Evolutionary conservation across 176 grass and related monocot genomes (phyloP).

Genomic region (Juncus inflexus): DNA sequence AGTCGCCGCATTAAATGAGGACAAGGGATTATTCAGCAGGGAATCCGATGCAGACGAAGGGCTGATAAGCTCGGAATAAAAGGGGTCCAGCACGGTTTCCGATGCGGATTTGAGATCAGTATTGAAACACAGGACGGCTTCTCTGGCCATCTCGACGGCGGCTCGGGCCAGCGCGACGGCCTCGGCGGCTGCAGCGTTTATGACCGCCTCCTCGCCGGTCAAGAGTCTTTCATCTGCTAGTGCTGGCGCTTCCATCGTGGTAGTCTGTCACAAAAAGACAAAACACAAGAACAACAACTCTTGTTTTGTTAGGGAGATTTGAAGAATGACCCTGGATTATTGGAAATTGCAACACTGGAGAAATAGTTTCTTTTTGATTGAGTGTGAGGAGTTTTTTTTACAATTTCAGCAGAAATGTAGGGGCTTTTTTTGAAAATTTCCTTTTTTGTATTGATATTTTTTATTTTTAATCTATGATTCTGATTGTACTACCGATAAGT

Average conservation of each 20-base stretch:
- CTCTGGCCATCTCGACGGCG: slow-evolving; percentile 62
- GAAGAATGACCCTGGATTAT: too few species aligned
- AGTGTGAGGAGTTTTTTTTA: too few species aligned
- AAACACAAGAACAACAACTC: too few species aligned
- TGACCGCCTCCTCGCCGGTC: slow-evolving; percentile 50
- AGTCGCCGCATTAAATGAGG: slow-evolving; percentile 22
- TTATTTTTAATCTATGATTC: too few species aligned
- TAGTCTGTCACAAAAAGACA: slow-evolving; percentile 12
- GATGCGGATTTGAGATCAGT: slow-evolving; percentile 15
- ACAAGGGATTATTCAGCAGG: background rate
- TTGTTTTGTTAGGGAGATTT: too few species aligned
- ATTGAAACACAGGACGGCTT: slow-evolving; percentile 49
- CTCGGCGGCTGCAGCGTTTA: slow-evolving; percentile 70
- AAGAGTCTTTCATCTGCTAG: slow-evolving; percentile 47
- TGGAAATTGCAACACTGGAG: too few species aligned
- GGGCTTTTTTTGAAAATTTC: too few species aligned
- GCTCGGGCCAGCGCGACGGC: slow-evolving; percentile 85
- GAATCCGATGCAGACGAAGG: background rate
- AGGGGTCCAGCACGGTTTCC: background rate
- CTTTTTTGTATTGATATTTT: too few species aligned
- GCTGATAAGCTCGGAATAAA: background rate
- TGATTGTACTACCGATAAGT: too few species aligned
- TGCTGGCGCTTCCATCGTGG: slow-evolving; percentile 25
- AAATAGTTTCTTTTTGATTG: too few species aligned
- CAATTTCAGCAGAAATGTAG: too few species aligned